These are phyloP conservation scores for Colletotrichum gloeosporioides DNA, from an alignment of 2,329 filamentous ascomycete genomes.

Conservation along the genomic window DNA sequence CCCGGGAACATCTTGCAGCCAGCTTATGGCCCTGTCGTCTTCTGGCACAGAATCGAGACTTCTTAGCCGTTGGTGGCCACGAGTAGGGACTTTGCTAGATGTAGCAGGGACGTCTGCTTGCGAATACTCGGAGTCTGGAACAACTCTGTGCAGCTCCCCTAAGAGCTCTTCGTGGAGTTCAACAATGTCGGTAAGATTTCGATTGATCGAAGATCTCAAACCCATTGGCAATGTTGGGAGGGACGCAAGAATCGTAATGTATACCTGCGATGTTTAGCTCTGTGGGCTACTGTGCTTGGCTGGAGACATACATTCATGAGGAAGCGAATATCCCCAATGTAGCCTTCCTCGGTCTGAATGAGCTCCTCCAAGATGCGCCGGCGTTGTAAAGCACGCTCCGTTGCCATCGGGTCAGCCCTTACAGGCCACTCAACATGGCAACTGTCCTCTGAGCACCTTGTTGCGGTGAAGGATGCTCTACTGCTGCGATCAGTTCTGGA, in stretches of 20 bases:
- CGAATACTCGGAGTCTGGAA: constrained; percentile 72
- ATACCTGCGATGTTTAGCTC: constrained; percentile 57
- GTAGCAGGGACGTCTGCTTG: constrained; percentile 41
- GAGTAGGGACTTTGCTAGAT: constrained; percentile 19
- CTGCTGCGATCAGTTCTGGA: constrained; percentile 69
- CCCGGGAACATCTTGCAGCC: constrained; percentile 53
- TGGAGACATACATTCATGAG: constrained; percentile 74
- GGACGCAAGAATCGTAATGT: constrained; percentile 77
- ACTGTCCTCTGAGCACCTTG: constrained; percentile 71
- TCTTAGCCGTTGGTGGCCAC: constrained; percentile 50
- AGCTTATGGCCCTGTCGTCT: constrained; percentile 37
- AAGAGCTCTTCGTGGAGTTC: constrained; percentile 85
- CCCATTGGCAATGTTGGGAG: constrained; percentile 68
- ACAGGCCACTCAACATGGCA: constrained; percentile 60
- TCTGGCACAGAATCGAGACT: constrained; percentile 54
- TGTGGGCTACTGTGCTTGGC: neutral
- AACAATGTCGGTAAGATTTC: constrained; percentile 80
- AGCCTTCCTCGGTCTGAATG: constrained; percentile 84
- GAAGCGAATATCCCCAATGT: constrained; percentile 86
- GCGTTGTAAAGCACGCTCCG: constrained; percentile 75
- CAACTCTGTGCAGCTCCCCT: constrained; percentile 70
- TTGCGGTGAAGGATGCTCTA: constrained; percentile 62
- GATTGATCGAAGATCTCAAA: constrained; percentile 75
- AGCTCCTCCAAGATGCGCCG: constrained; percentile 85
- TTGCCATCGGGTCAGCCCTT: constrained; percentile 70